These are phyloP conservation scores for Aspergillus funiculosus DNA, from an alignment of 495 filamentous ascomycete genomes.

Conservation along the genomic window DNA sequence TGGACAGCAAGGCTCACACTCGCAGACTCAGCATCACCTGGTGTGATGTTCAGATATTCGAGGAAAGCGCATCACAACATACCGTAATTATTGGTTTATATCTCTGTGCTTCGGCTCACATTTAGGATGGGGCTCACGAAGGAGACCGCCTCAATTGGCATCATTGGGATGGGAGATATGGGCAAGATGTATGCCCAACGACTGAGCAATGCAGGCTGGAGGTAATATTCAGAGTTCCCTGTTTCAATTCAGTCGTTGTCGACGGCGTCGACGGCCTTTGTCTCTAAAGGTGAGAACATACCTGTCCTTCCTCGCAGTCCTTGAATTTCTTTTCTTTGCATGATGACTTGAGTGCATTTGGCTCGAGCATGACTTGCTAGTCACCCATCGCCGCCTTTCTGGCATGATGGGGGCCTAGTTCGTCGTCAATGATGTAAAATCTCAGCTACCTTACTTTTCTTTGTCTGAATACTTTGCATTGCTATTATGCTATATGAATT, in stretches of 20 bases:
- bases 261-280: conserved; percentile 10
- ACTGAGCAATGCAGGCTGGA: conserved; percentile 89
- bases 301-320: conserved; percentile 16
- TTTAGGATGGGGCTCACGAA: conserved; percentile 44
- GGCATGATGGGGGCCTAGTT: conserved; percentile 35
- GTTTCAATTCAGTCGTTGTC: conserved; percentile 14
- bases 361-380: conserved; percentile 79
- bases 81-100: neutral
- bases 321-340: conserved; percentile 34
- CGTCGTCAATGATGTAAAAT: conserved; percentile 88
- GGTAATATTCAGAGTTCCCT: conserved; percentile 50
- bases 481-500: too few relatives aligned
- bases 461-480: conserved; percentile 62
- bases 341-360: conserved; percentile 99
- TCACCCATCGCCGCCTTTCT: conserved; percentile 43
- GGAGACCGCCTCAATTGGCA: conserved; percentile 69
- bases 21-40: neutral
- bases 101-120: conserved; percentile 3
- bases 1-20: neutral
- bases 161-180: conserved; percentile 99
- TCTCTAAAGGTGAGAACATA: conserved; percentile 28
- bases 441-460: conserved; percentile 89
- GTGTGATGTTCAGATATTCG: neutral
- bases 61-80: neutral
- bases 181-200: conserved; percentile 96